phyloP scores from a whole-genome alignment of 208 protist genomes.

The Trypanosomatidae sp. region DNA sequence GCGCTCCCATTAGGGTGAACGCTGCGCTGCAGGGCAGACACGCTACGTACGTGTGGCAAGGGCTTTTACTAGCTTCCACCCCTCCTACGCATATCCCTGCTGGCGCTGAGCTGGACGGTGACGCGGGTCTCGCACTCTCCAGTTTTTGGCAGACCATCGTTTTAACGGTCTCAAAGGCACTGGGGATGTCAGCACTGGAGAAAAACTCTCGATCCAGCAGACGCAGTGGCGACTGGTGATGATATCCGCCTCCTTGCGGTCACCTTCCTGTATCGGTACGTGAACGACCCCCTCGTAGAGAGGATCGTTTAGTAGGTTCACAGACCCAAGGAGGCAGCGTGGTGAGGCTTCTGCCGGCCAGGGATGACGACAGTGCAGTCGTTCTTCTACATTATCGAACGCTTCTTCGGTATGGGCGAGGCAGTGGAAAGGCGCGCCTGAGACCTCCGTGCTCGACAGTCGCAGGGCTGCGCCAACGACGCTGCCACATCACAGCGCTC shows the following conservation, averaged over 20 bases:
- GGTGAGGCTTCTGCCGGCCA: constrained; percentile 8
- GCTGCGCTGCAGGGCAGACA: neutral
- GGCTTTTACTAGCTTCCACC: neutral
- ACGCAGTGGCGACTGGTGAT: neutral
- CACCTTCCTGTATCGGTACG: constrained; percentile 1
- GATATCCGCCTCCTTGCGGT: neutral
- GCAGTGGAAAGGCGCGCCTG: too few species aligned
- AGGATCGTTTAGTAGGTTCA: constrained; percentile 2
- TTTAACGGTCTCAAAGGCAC: too few species aligned
- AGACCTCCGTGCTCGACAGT: too few species aligned
- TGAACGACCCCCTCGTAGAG: neutral
- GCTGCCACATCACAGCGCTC: too few species aligned
- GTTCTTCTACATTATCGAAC: constrained; percentile 7
- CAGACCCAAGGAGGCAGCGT: neutral
- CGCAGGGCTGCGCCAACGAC: too few species aligned
- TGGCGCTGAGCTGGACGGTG: too few species aligned
- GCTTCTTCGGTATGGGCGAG: constrained; percentile 1
- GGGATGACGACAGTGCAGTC: neutral
- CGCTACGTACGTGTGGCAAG: too few species aligned
- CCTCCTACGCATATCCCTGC: too few species aligned
- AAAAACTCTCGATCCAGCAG: neutral
- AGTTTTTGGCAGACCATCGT: too few species aligned
- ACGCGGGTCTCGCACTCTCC: too few species aligned
- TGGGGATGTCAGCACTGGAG: too few species aligned
- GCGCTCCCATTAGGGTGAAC: neutral